Conservation (phyloP, 2,329 filamentous ascomycete species). For the Colletotrichum tropicale region DNA sequence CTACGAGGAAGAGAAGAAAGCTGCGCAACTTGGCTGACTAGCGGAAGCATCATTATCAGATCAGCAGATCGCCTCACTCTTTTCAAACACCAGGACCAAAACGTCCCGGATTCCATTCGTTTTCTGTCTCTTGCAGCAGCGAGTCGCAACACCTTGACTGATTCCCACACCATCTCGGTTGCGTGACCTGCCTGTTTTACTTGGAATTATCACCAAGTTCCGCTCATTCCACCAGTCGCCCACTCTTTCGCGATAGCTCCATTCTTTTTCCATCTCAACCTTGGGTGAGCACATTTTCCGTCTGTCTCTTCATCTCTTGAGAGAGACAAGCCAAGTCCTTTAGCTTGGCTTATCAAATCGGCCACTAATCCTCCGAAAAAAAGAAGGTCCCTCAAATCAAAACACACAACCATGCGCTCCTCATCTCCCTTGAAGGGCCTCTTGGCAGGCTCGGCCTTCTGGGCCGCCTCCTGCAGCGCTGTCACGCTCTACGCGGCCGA, state of each 20-base stretch:
- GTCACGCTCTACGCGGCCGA: conserved; percentile 22
- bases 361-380: background rate
- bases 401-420: background rate
- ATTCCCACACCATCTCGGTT: background rate
- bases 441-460: conserved; percentile 6
- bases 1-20: background rate
- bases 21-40: background rate
- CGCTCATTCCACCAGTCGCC: background rate
- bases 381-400: background rate
- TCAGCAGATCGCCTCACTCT: background rate
- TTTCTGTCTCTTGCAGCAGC: background rate
- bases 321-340: background rate
- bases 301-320: background rate
- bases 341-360: background rate
- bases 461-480: conserved; percentile 10
- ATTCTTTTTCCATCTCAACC: background rate
- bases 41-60: background rate
- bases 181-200: background rate
- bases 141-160: background rate
- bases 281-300: background rate
- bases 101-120: background rate
- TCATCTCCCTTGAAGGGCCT: background rate
- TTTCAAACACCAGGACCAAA: background rate
- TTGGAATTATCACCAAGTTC: background rate
- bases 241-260: background rate